Evolutionary conservation across 164 flowering plant genomes (phyloP), one percentile per base, ranked within the genome.

Genomic region (Vitis amurensis): DNA sequence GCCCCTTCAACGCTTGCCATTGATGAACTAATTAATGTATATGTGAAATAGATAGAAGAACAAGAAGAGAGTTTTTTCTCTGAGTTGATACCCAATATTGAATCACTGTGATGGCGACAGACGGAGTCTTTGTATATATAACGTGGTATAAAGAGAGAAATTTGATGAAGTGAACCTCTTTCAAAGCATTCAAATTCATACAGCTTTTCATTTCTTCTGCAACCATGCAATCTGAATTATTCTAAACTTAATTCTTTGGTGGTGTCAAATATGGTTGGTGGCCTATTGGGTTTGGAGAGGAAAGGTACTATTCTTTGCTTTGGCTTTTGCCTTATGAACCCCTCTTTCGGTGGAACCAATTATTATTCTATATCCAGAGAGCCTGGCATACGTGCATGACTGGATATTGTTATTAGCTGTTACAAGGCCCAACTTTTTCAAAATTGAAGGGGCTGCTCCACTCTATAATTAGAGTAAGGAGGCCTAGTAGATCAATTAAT

Each of bases 221-320:
- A 63, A 11, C 52, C 56, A 29, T 68, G 48, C 61, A 66, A 56
- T 59, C 64, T 37, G 44, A 37, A 37, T 81, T 71, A 80, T 83
- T 80, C 84, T 76, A 70, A 74, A 78, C 81, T 67, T 70, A n/a
- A 37, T 47, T 27, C 65, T 47, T 19, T 16, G 1, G 30, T 47
- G 27, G 53, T 31, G 5, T 49, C 37, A 47, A 60, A 2, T 48
- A 23, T 50, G 56, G 71, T n/a, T 63, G 64, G 50, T 58, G 50
- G 55, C 68, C 59, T 48, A 23, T 11, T 27, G 27, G 27, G 16
- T 62, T 16, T 71, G 56, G 48, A 53, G 51, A 53, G 67, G 73
- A 61, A 67, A 78, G 61, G 64, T 65, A 66, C 64, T 66, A 80
- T 83, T 76, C 86, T 67, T 83, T 83, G 73, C 84, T 78, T 80